Evolutionary conservation across 371 early-diverging fungal genomes (phyloP), one percentile per base, ranked within the genome.

Genomic region (Mortierella sp.): DNA sequence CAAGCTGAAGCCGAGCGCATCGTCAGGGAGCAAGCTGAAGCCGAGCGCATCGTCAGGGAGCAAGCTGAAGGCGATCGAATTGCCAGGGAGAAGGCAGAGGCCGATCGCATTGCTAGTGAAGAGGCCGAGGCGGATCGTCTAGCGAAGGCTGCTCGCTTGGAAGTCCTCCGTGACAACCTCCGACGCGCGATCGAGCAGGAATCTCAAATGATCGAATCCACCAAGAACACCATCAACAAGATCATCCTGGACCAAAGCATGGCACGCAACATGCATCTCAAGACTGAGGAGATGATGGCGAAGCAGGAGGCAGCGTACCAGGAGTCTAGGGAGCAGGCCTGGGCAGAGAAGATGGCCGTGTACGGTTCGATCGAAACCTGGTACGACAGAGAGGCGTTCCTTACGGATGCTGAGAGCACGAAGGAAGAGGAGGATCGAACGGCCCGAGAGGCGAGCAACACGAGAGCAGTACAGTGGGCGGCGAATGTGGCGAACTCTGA

Each of bases 271-370:
- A 34, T 61, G 39, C 61, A 43, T 1, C 48, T n/a, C 53, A 67
- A 39, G 16, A 61, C 55, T 24, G 68, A 66, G 40, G 64, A 58
- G 14, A 13, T 52, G 22, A 64, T 69, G 52, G 43, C 45, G 43
- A 64, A 69, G 26, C 26, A 74, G 39, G 58, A 53, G 24, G 65
- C 50, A 10, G 71, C 61, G 3, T 4, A 48, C 4, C 34, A 24
- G 26, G 9, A 26, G 5, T 61, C 63, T 1, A 66, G 48, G 16
- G 68, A 63, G 43, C 31, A 69, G 14, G 48, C 69, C 13, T 55
- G 58, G 47, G 48, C 3, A 5, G 66, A 71, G 29, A 31, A n/a
- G 45, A 14, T 29, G 55, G 40, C 45, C 37, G 22, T 2, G 19
- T 34, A 61, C 37, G 37, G 22, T 22, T 19, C 0, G 29, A 1